A percentile compares a stretch with the other conserved stretches of the same genome.
phyloP scores from a whole-genome alignment of 768 basidiomycete species.

The Leccinum rimulosum region DNA sequence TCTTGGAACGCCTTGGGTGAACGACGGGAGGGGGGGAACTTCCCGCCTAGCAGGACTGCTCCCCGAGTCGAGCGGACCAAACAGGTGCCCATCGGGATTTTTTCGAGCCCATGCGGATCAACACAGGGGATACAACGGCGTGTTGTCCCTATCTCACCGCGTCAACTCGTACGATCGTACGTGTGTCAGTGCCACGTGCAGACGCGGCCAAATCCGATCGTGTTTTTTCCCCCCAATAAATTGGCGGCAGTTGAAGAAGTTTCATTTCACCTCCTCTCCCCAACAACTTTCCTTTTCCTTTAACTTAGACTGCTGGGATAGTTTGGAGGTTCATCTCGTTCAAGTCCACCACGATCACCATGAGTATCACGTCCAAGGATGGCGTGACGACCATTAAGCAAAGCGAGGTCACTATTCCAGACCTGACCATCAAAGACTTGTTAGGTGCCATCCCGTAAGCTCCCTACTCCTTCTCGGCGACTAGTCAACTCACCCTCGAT shows the following conservation, averaged over 20 bases:
- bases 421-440: slow-evolving; percentile 85
- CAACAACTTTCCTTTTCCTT: background rate
- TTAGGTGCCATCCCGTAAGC: slow-evolving; percentile 80
- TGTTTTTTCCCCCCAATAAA: slow-evolving; percentile 31
- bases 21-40: too few relatives aligned
- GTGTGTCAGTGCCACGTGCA: slow-evolving; percentile 21
- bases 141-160: too few relatives aligned
- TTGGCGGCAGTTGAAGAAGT: background rate
- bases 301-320: slow-evolving; percentile 5
- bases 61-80: too few relatives aligned
- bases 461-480: slow-evolving; percentile 2
- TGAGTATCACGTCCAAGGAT: slow-evolving; percentile 16
- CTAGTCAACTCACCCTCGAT: background rate
- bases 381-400: slow-evolving; percentile 45
- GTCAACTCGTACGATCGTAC: background rate
- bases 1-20: too few relatives aligned
- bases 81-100: too few relatives aligned
- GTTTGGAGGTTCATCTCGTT: background rate
- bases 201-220: slow-evolving; percentile 24
- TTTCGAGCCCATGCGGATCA: too few relatives aligned
- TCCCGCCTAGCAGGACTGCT: too few relatives aligned
- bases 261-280: background rate
- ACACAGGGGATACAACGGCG: too few relatives aligned
- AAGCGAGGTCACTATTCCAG: slow-evolving; percentile 66
- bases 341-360: slow-evolving; percentile 17